Evolutionary conservation across 2,329 filamentous ascomycete species (phyloP), one percentile per base, ranked within the genome.

Genomic region (Knufia fluminis): DNA sequence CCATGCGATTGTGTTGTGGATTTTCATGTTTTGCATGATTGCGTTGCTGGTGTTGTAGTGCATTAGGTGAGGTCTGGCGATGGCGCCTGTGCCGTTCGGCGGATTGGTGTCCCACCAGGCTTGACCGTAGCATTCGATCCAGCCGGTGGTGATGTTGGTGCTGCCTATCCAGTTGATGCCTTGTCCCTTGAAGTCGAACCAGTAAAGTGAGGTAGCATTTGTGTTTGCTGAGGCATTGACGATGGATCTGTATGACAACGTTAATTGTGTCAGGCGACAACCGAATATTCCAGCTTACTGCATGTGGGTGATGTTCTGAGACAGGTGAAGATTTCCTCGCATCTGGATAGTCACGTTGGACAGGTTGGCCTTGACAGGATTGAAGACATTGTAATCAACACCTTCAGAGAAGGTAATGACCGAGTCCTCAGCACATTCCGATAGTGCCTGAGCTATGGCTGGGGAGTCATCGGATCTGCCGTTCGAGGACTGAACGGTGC

Each of bases 71-170:
- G 70, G 70, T 4, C 70, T 62, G 28, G 62, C 63, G 12, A 59
- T 56, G 10, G 66, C 60, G 8, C 69, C 69, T 19, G 67, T 67
- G 33, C 61, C 62, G 28, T 67, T 66, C 4, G 59, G 53, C 1
- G 64, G 62, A 52, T 71, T 72, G 4, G 64, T 61, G 46, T 71
- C 68, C 69, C 69, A 72, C 70, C 70, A 72, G 1, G 61, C 60
- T 54, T 72, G 69, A 20, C 70, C 70, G 45, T 71, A 68, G 2
- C 67, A 70, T 49, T 71, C 64, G 52, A 72, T 71, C 68, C 69
- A 72, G 47, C 70, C 68, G n/a, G 61, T 59, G 28, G 61, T 61
- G 33, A 67, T 58, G 49, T 69, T 62, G 4, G 57, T 50, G 1
- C 65, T 64, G 3, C 67, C 67, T 6, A 61, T 57, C 46, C 59